Conservation (phyloP, 306 rosid species). For the Alnus glutinosa region DNA sequence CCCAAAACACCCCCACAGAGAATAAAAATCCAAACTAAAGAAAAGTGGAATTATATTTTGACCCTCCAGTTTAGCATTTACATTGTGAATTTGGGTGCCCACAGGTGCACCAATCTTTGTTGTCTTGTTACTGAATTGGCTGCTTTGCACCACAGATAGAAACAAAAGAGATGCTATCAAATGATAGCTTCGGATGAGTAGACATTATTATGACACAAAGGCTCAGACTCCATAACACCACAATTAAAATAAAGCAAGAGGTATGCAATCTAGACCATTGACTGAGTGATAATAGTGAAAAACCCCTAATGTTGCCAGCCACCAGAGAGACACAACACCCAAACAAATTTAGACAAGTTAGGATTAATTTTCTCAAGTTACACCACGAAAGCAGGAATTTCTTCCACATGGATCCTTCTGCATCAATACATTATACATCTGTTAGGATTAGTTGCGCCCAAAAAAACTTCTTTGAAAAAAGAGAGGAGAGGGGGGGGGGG, state of each 20-base stretch:
- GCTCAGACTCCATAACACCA: not conserved
- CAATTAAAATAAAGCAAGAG: not conserved
- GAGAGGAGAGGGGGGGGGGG: no score
- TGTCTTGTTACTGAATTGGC: not conserved
- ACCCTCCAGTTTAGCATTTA: not conserved
- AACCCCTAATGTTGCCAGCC: not conserved
- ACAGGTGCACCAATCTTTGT: not conserved
- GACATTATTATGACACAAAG: not conserved
- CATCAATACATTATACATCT: not conserved
- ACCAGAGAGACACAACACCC: not conserved
- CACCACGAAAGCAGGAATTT: not conserved
- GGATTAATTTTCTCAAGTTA: not conserved
- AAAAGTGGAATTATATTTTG: not conserved
- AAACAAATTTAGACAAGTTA: not conserved
- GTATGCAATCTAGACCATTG: not conserved
- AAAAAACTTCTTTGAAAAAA: not conserved
- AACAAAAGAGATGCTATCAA: not conserved
- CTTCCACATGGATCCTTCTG: not conserved
- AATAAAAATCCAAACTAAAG: no score
- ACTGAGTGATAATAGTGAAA: not conserved
- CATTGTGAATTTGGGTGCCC: not conserved
- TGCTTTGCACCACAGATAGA: not conserved
- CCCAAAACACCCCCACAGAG: no score
- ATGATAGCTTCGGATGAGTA: not conserved
- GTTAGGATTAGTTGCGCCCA: no score